Base-by-base conservation (phyloP, 345 rosid species). In the Adansonia digitata region DNA sequence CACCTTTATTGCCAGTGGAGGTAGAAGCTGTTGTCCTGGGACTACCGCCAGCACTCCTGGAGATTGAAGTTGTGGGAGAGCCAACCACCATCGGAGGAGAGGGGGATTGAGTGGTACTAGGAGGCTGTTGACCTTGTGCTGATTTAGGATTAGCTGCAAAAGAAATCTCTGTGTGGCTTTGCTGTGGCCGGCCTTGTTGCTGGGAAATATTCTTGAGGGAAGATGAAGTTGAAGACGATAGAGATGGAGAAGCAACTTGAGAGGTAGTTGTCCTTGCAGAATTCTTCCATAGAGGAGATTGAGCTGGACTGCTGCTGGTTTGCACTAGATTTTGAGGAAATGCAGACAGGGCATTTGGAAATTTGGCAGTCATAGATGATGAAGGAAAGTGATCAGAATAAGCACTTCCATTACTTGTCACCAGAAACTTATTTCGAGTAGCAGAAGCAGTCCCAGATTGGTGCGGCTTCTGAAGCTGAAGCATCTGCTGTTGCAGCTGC, bases 251-350 rank as follows among this genome's bases (percentile, higher is more conserved):
- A 62, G 92, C 81, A 61, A 79, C 85, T 78, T 84, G 96, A 67
- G 93, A 75, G 13, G 85, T 72, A 20, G 87, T 69, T n/a, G 90
- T 77, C 79, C 93, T 87, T 22, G 73, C 79, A 59, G 97, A 84
- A 85, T 82, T 89, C 82, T 91, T 95, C 99, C 99, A 93, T 74
- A 87, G 99, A 60, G 92, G 77, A 70, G 98, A 84, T 60, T 91
- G 98, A 60, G 72, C 83, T 29, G 89, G 91, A 77, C 81, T 82
- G 57, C 81, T 81, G 76, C 85, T 78, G 51, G 86, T 85, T 85
- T 89, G 99, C 24, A 92, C 93, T 75, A 90, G 84, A 77, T 81
- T 96, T 72, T 86, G 97, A 11, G 94, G 88, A 80, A 89, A 91
- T 1, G 82, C 82, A 69, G 98, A 49, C 31, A 82, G 74, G 22